Evolutionary conservation across 495 filamentous ascomycete genomes (phyloP), one percentile per base, ranked within the genome.

Genomic region (Aspergillus indologenus): DNA sequence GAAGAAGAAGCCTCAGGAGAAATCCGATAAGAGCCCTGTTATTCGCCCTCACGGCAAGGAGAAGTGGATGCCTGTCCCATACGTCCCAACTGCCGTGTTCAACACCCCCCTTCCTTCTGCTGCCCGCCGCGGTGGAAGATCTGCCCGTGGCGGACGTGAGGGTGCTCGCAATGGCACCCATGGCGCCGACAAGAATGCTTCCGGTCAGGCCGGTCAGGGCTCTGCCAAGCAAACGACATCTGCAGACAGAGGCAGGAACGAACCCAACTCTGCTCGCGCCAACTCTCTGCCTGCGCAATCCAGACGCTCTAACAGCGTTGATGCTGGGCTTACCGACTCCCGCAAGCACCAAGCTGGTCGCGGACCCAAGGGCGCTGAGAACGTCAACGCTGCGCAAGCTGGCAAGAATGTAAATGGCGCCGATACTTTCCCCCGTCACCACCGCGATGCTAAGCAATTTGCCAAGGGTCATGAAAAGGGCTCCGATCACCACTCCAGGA

Each of bases 11-110:
- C 58, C 75, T 7, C 84, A 88, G 29, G 82, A 83, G 45, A 80
- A 85, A 67, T 68, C 68, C 6, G 84, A 88, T 43, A 83, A 83
- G 68, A 83, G 62, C 64, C 73, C 70, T 62, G 75, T 51, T 57
- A 77, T 69, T 64, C 77, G 73, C 61, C 69, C 83, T 18, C 81
- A 86, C 57, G 79, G 83, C 59, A 87, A 91, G 73, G 81, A 88
- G 75, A 86, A 85, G 57, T 90, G 90, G 90, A 83, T 81, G 26
- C 78, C 81, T 17, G 79, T 96, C 12, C 82, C 83, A 40, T 89
- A 90, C 64, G 87, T 86, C 1, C 92, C 89, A 2, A 86, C 79
- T 45, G 88, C 91, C 22, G 83, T 87, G n/a, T 96, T 93, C 71
- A 86, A 86, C 68, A 96, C 91, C 0, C 88, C 85, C 6, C 66